Evolutionary conservation across 2,329 filamentous ascomycete genomes (phyloP).

Genomic region (Cordyceps pruinosa): DNA sequence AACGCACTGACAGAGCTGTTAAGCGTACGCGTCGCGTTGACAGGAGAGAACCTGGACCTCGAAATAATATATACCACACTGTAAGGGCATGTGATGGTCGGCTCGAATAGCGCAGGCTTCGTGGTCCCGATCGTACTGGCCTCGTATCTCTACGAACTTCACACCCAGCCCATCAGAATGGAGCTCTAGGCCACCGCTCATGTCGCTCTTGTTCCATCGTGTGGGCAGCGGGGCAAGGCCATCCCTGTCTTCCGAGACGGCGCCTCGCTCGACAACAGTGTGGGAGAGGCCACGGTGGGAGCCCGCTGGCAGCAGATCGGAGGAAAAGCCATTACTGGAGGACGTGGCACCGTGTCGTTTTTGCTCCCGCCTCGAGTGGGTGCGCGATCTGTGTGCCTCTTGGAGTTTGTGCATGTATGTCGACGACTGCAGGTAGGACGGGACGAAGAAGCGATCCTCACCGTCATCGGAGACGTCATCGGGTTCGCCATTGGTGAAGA

Average conservation of each 20-base stretch:
- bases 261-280: constrained; percentile 73
- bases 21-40: constrained; percentile 50
- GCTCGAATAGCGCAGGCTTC: constrained; percentile 79
- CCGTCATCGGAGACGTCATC: constrained; percentile 19
- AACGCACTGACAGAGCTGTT: background rate
- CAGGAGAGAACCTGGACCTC: constrained; percentile 55
- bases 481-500: constrained; percentile 33
- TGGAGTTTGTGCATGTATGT: constrained; percentile 71
- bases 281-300: constrained; percentile 72
- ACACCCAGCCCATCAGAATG: constrained; percentile 67
- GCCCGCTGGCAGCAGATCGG: constrained; percentile 33
- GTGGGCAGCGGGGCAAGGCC: constrained; percentile 63
- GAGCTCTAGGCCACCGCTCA: constrained; percentile 66
- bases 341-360: constrained; percentile 22
- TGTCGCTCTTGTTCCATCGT: constrained; percentile 76
- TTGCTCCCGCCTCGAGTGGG: constrained; percentile 44
- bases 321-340: constrained; percentile 45
- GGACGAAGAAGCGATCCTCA: constrained; percentile 61
- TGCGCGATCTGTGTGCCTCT: constrained; percentile 58
- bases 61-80: constrained; percentile 93
- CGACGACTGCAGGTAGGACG: constrained; percentile 74
- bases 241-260: constrained; percentile 52
- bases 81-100: constrained; percentile 77
- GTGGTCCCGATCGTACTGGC: constrained; percentile 47
- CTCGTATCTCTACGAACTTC: constrained; percentile 45